Evolutionary conservation across 2,329 filamentous ascomycete genomes (phyloP), one percentile per base, ranked within the genome.

Genomic region (Tolypocladium ophioglossoides): DNA sequence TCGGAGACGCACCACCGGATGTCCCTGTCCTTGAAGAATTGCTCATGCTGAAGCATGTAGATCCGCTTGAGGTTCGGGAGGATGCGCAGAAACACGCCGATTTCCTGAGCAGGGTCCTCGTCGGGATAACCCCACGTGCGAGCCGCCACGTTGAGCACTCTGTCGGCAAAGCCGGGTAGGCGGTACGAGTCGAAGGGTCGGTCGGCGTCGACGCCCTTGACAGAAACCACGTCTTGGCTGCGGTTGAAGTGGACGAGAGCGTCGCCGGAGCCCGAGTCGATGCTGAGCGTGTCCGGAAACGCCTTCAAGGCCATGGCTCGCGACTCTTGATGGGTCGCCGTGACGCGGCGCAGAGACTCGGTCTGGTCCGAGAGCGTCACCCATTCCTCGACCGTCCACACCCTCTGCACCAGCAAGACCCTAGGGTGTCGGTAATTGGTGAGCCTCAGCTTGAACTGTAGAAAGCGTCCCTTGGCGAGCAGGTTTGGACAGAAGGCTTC

Each of bases 251-350:
- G 56, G 8, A 72, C 55, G 1, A 60, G 53, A 2, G 62, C 62
- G 4, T 65, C 59, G 8, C 61, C 61, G 5, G 59, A 55, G 4
- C 53, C 58, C 16, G 46, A 51, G 4, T 66, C 60, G 1, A 74
- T 61, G 32, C 37, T 50, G 24, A 73, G 56, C 14, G 63, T 56
- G 27, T 74, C 58, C 0, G 72, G 72, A 11, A 66, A 68, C 3
- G 54, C 58, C 9, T 58, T 61, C 40, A 64, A 55, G 5, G 63
- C 71, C 4, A 71, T 53, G 16, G 54, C 58, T 30, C 72, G 71
- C n/a, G 68, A 69, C 56, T 73, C 70, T 9, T 62, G 58, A 39
- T 71, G 63, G 10, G 68, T 62, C 2, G 70, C 64, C 35, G 72
- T 58, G 16, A 74, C 56, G 4, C 58, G 54, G 9, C 70, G 66